phyloP scores from a whole-genome alignment of 371 early-diverging fungal species.

The Mucor irregularis region DNA sequence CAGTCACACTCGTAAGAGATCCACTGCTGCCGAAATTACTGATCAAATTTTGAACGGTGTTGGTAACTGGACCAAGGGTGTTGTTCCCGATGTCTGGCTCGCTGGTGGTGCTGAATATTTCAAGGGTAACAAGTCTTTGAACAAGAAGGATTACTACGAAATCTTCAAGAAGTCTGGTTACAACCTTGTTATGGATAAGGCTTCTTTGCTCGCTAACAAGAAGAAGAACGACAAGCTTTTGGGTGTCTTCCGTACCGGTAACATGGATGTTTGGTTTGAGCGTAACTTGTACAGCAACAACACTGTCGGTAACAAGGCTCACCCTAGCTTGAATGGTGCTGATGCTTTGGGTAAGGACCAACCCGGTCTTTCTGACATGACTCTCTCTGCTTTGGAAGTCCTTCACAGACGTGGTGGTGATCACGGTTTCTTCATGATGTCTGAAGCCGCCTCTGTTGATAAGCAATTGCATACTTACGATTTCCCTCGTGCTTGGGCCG shows the following conservation, averaged over 20 bases:
- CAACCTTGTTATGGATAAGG: conserved; percentile 57
- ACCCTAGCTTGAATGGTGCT: conserved; percentile 51
- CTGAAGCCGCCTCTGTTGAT: conserved; percentile 77
- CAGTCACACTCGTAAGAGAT: conserved; percentile 62
- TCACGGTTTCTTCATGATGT: conserved; percentile 76
- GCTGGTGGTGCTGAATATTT: conserved; percentile 69
- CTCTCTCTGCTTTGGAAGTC: conserved; percentile 62
- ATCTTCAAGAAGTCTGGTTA: conserved; percentile 58
- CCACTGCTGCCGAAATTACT: conserved; percentile 54
- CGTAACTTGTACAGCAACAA: conserved; percentile 63
- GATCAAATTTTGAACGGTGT: conserved; percentile 68
- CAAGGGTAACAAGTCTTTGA: conserved; percentile 49
- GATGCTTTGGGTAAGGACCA: conserved; percentile 59
- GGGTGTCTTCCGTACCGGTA: conserved; percentile 65
- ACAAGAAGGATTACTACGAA: conserved; percentile 59
- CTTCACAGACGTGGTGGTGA: conserved; percentile 65
- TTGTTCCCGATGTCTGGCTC: conserved; percentile 70
- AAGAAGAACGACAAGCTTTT: conserved; percentile 57
- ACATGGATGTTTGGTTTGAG: conserved; percentile 75
- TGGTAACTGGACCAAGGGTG: conserved; percentile 42
- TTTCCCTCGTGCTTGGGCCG: conserved; percentile 71
- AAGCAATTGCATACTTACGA: conserved; percentile 74
- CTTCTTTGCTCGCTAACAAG: conserved; percentile 47
- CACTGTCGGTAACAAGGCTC: conserved; percentile 46
- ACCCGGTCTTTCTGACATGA: conserved; percentile 73